Base-by-base conservation (phyloP, 2,329 filamentous ascomycete species). In the Zarea fungicola region DNA sequence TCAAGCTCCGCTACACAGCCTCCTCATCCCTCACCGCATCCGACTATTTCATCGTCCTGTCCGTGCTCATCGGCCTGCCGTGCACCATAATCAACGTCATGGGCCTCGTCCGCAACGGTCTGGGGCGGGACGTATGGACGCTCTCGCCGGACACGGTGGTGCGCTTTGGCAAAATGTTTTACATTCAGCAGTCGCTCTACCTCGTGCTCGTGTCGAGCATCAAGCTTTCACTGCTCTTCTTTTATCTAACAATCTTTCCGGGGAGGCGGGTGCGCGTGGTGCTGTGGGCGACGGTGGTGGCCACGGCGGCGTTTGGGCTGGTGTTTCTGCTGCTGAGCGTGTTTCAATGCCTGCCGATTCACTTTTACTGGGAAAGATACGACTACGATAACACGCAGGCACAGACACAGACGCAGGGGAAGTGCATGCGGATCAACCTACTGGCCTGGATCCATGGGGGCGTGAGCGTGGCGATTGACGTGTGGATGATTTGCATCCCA, bases 181-280 rank as follows among this genome's bases (percentile, higher is more conserved):
- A 71, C 54, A 56, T 67, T 51, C 64, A 67, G 55, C 68, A 71
- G 23, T 53, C 65, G 7, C 45, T 76, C 18, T 78, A 80, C 58
- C 77, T 79, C 55, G 48, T 61, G 4, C 62, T 72, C 14, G 60
- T 77, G 14, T 62, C 71, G 3, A 60, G 76, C 23, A 65, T 76
- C 14, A 78, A 80, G 54, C 58, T 77, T 4, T 70, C 76, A 1
- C 64, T 83, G 25, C 62, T 81, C 1, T 67, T 76, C 58, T 79
- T 81, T 59, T 81, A 79, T 55, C 62, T 77, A 4, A 71, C 75
- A 44, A 74, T 82, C 48, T 82, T 82, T 53, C 74, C 74, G 0
- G 57, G 61, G 0, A 51, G 43, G 0, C 48, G 43, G 3, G 66
- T 77, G 9, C 66, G 67, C 14, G 61, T 59, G 7, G 39, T 73